Percentiles rank a stretch among this genome's conserved stretches.
Evolutionary conservation across 371 early-diverging fungal species (phyloP).

Genomic region (Basidiobolus heterosporus): DNA sequence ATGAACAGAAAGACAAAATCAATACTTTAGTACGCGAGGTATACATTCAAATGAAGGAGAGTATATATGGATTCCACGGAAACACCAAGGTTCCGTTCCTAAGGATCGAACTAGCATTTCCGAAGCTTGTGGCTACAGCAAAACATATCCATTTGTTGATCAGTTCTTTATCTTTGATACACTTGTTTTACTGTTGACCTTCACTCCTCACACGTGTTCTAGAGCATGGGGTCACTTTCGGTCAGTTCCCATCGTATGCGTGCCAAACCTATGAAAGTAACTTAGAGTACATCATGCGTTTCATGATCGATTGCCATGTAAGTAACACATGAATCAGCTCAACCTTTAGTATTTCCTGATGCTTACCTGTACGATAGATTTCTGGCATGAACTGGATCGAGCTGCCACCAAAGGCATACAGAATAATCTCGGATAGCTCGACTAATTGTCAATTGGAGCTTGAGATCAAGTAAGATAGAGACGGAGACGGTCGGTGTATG

Average conservation of each 20-base stretch:
- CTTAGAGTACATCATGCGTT: slow-evolving; percentile 76
- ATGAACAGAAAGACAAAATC: slow-evolving; percentile 18
- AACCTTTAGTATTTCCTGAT: not conserved
- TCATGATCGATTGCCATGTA: slow-evolving; percentile 92
- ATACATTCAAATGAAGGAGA: slow-evolving; percentile 41
- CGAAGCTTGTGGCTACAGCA: slow-evolving; percentile 20
- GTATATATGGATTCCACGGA: slow-evolving; percentile 68
- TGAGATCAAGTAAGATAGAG: slow-evolving; percentile 39
- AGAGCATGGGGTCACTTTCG: slow-evolving; percentile 30
- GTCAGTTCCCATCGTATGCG: slow-evolving; percentile 16
- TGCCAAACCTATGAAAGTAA: slow-evolving; percentile 82
- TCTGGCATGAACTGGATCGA: slow-evolving; percentile 89
- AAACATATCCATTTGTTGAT: slow-evolving; percentile 8
- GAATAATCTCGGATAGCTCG: slow-evolving; percentile 14
- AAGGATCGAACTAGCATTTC: slow-evolving; percentile 44
- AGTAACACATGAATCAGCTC: not conserved
- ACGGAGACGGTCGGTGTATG: no score
- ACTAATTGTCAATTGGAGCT: slow-evolving; percentile 78
- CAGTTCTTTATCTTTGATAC: slow-evolving; percentile 13
- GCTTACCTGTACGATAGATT: slow-evolving; percentile 18
- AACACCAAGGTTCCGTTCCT: slow-evolving; percentile 47
- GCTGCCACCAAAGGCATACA: slow-evolving; percentile 56
- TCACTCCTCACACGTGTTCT: slow-evolving; percentile 9
- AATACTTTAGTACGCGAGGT: no score
- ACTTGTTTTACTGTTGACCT: not conserved